Evolutionary conservation across 2,329 filamentous ascomycete species (phyloP), one percentile per base, ranked within the genome.

Genomic region (Akanthomyces uredinophilus): DNA sequence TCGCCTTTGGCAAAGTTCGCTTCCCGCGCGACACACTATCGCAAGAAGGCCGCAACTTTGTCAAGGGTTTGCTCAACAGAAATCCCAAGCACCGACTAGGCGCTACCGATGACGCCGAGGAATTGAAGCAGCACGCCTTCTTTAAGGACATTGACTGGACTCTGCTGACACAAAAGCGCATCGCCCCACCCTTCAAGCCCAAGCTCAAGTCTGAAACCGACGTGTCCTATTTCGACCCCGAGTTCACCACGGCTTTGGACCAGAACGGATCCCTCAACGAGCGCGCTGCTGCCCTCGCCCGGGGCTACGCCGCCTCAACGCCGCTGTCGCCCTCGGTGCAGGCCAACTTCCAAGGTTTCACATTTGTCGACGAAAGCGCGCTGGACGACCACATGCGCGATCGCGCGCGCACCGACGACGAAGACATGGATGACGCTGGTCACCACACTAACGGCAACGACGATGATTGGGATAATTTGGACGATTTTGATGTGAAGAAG

Each of bases 301-400:
- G 88, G 62, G 93, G 93, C 43, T 91, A 95, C 71, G 88, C 91
- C 6, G 91, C 92, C 8, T 96, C 91, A 16, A 99, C 95, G 0
- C 95, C 95, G 0, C 81, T 99, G 27, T 96, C 92, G 16, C 95
- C 95, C 0, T 96, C 92, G 2, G 93, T 97, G 77, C 95, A 99
- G 77, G 95, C 94, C 65, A 97, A 98, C 72, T 99, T 99, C 80
- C 91, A 95, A 71, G 95, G 95, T 39, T 99, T 99, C 76, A 99
- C 95, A 0, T 99, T 96, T 74, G 95, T 98, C n/a, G 95, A 98
- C 69, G 94, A 98, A 77, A 97, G 91, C 71, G 91, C 91, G 2
- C 87, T 99, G 61, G 93, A 98, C 58, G 91, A 94, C 65, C 88
- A 95, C 67, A 92, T 91, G 86, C 76, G 78, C 62, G 81, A 81